phyloP scores from a whole-genome alignment of 1,284 basidiomycete genomes.

The Austropuccinia psidii region DNA sequence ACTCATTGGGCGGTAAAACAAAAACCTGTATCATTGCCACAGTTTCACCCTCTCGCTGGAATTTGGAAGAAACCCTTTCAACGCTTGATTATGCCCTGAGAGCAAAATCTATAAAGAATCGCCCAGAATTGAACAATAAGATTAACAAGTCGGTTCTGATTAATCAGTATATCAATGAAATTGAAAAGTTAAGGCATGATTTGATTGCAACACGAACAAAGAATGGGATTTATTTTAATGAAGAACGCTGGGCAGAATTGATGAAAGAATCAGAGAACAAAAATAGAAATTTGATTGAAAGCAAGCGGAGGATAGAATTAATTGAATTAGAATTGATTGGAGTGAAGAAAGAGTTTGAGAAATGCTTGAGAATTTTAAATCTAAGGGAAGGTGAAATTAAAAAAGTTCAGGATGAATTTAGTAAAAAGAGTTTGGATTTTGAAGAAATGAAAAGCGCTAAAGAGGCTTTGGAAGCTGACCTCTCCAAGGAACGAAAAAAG shows the following conservation, averaged over 20 bases:
- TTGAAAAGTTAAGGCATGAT: conserved; percentile 85
- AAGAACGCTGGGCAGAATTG: conserved; percentile 79
- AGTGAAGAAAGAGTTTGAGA: conserved; percentile 81
- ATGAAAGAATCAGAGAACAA: conserved; percentile 65
- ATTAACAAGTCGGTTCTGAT: conserved; percentile 86
- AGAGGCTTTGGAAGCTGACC: conserved; percentile 7
- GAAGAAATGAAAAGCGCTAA: conserved; percentile 44
- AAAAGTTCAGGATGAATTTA: conserved; percentile 47
- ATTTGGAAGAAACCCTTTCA: conserved; percentile 94
- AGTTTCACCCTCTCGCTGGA: conserved; percentile 78
- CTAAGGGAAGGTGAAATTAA: conserved; percentile 58
- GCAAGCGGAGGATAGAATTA: conserved; percentile 69
- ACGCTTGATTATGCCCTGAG: conserved; percentile 95
- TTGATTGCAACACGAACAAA: conserved; percentile 82
- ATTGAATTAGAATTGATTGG: conserved; percentile 70
- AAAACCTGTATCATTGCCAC: conserved; percentile 99
- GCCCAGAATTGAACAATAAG: conserved; percentile 88
- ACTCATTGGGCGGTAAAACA: conserved; percentile 94
- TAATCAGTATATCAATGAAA: conserved; percentile 92
- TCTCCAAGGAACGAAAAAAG: background rate
- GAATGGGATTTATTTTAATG: conserved; percentile 85
- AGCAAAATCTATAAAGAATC: conserved; percentile 92
- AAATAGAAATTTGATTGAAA: conserved; percentile 68
- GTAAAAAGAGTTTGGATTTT: conserved; percentile 35
- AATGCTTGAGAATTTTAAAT: conserved; percentile 67